A percentile compares a stretch with the other conserved stretches of the same genome.
These are phyloP conservation scores for Trametes sanguinea DNA, from an alignment of 768 basidiomycete genomes.

Conservation along the genomic window DNA sequence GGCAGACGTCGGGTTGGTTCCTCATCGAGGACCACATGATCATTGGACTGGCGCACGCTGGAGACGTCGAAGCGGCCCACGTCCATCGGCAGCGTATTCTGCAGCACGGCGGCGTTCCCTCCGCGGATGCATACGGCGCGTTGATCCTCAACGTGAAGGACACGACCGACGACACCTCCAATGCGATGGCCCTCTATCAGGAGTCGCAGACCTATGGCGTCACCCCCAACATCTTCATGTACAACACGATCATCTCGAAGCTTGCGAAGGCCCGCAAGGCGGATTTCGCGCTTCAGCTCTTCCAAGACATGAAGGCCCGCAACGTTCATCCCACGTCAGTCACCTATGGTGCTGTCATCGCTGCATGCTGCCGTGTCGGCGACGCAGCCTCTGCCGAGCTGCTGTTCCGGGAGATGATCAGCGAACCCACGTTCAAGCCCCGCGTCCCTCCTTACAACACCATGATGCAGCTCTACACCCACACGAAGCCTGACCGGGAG, in stretches of 20 bases:
- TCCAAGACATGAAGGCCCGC: slow-evolving; percentile 78
- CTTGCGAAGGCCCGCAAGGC: slow-evolving; percentile 93
- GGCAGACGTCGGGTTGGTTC: slow-evolving; percentile 68
- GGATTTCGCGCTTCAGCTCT: slow-evolving; percentile 83
- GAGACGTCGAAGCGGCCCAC: slow-evolving; percentile 78
- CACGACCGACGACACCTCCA: slow-evolving; percentile 92
- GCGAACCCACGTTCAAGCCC: slow-evolving; percentile 73
- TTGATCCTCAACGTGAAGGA: slow-evolving; percentile 87
- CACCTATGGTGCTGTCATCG: slow-evolving; percentile 93
- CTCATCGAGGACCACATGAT: slow-evolving; percentile 88
- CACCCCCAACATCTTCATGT: slow-evolving; percentile 81
- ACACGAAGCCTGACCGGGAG: slow-evolving; percentile 84
- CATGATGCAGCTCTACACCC: slow-evolving; percentile 96
- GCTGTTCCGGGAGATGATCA: slow-evolving; percentile 84
- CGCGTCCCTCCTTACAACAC: slow-evolving; percentile 96
- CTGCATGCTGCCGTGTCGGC: slow-evolving; percentile 92
- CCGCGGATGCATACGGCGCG: slow-evolving; percentile 89
- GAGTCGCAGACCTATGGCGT: slow-evolving; percentile 75
- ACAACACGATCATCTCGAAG: slow-evolving; percentile 97
- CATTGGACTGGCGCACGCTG: slow-evolving; percentile 79
- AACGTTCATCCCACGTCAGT: slow-evolving; percentile 74
- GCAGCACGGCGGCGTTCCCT: slow-evolving; percentile 73
- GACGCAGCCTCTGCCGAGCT: slow-evolving; percentile 79
- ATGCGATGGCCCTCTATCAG: slow-evolving; percentile 81
- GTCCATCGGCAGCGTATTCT: slow-evolving; percentile 78